Evolutionary conservation across 352 stramenopile species (phyloP).

Genomic region (Pythium rishiriense): DNA sequence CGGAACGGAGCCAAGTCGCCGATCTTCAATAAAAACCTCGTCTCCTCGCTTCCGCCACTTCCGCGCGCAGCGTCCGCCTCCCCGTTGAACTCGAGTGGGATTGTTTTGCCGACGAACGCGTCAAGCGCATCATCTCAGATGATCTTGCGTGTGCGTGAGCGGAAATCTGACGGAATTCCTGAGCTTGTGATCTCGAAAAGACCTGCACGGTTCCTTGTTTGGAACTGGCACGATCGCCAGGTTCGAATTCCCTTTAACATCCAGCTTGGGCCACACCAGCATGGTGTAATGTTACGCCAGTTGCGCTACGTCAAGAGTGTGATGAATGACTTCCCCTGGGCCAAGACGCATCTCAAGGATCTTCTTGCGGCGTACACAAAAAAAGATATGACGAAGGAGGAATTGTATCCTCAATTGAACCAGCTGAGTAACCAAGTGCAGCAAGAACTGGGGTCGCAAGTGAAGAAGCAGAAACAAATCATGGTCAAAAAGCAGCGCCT

Average conservation of each 20-base stretch:
- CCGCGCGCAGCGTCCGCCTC: slow-evolving; percentile 6
- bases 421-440: slow-evolving; percentile 71
- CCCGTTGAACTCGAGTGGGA: slow-evolving; percentile 2
- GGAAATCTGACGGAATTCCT: slow-evolving; percentile 44
- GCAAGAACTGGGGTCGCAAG: slow-evolving; percentile 42
- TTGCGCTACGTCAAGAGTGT: slow-evolving; percentile 81
- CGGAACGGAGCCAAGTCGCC: slow-evolving; percentile 14
- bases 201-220: slow-evolving; percentile 45
- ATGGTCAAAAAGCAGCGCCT: slow-evolving; percentile 60
- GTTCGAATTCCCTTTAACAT: slow-evolving; percentile 54
- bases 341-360: slow-evolving; percentile 65
- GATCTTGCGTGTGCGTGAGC: slow-evolving; percentile 55
- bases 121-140: slow-evolving; percentile 41
- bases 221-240: slow-evolving; percentile 65
- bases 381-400: slow-evolving; percentile 72
- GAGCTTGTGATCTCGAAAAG: slow-evolving; percentile 70
- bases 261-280: slow-evolving; percentile 66
- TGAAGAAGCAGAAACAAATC: slow-evolving; percentile 49
- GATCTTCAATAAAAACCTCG: neutral
- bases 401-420: slow-evolving; percentile 77
- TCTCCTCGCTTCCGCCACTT: slow-evolving; percentile 17
- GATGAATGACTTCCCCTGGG: slow-evolving; percentile 85
- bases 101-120: slow-evolving; percentile 13
- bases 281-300: slow-evolving; percentile 79
- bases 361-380: slow-evolving; percentile 70